Percentiles rank a stretch among this genome's conserved stretches.
Evolutionary conservation across 345 rosid species (phyloP).

Genomic region (Theobroma cacao): DNA sequence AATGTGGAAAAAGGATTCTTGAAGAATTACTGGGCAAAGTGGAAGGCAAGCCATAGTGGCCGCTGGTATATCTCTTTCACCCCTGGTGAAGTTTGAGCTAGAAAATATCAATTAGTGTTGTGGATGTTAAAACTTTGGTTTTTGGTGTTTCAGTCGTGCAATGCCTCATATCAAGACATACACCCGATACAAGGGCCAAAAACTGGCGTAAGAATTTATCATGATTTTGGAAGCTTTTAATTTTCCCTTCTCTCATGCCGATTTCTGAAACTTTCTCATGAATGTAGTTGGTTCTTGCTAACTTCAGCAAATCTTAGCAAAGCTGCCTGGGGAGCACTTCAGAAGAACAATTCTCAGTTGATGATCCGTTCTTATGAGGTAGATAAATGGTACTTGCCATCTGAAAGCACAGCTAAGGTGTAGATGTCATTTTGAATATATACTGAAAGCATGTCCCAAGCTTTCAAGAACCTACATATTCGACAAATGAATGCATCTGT

Average conservation of each 20-base stretch:
- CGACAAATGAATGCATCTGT: neutral
- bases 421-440: neutral
- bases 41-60: constrained; percentile 84
- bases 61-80: constrained; percentile 50
- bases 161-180: constrained; percentile 98
- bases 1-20: constrained; percentile 80
- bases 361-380: constrained; percentile 98
- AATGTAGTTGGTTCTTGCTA: constrained; percentile 76
- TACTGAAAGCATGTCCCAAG: constrained; percentile 5
- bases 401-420: neutral
- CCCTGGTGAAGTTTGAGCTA: neutral
- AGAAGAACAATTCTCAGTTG: constrained; percentile 89
- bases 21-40: constrained; percentile 87
- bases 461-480: neutral
- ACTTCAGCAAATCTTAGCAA: constrained; percentile 96
- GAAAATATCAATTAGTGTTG: neutral
- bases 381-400: neutral
- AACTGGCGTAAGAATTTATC: constrained; percentile 65
- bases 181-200: constrained; percentile 75
- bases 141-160: constrained; percentile 56
- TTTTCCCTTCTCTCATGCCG: constrained; percentile 1
- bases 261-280: neutral
- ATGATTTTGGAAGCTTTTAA: constrained; percentile 11
- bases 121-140: neutral
- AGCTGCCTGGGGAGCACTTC: constrained; percentile 98